Evolutionary conservation across 352 stramenopile genomes (phyloP), one percentile per base, ranked within the genome.

Genomic region (Aphanomyces astaci): DNA sequence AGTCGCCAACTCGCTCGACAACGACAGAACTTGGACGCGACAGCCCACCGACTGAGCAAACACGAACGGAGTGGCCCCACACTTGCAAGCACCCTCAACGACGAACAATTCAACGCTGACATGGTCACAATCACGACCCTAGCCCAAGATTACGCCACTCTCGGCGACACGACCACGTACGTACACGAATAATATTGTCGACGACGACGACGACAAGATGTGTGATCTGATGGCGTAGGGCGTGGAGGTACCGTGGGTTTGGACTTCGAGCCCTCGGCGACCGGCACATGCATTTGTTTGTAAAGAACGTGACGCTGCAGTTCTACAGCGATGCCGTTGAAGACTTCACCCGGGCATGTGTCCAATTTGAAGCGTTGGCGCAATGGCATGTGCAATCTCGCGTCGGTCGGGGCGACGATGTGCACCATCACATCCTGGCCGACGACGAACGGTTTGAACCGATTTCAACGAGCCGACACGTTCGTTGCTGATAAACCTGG

Each of bases 301-400:
- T 68, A 3, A 68, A 68, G 32, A 68, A 60, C n/a, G 3, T 68
- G 17, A 68, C 48, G n/a, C 43, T 68, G 28, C 62, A 68, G 43
- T 59, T 68, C 25, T 68, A 68, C 62, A 24, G 28, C 31, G 62
- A 68, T 17, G 62, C 62, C 9, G 62, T 68, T 31, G 15, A 22
- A 17, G 62, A 56, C 22, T 68, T 59, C 4, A 10, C 4, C 10
- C 43, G 43, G 0, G 62, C 62, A 2, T 68, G 62, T 25, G 15
- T 10, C 1, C 62, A 68, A n/a, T 68, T 68, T 28, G 13, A 39
- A 45, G 27, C 15, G 10, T 45, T 68, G 28, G 19, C 17, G 11
- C 13, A 30, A 28, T n/a, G 17, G 13, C 32, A 56, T 11, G 15
- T n/a, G 10, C 30, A 48, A 32, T 39, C 51, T 32, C n/a, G 24